Evolutionary conservation across 1,284 basidiomycete genomes (phyloP).

Genomic region (Mycosarcoma mackinlayi): DNA sequence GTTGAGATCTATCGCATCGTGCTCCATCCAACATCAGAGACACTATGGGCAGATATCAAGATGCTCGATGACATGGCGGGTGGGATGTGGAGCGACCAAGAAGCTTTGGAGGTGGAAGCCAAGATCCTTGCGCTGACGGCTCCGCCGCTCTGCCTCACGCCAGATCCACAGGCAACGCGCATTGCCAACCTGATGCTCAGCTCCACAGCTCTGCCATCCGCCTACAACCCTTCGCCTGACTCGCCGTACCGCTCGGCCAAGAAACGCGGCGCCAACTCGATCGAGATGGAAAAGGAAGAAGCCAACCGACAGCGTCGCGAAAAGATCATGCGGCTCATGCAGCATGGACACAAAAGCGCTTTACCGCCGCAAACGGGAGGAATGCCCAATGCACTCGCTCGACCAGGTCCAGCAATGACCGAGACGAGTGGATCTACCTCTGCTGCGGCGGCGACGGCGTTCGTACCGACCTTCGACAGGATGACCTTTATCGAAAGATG

Average conservation of each 20-base stretch:
- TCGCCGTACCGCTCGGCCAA: conserved; percentile 44
- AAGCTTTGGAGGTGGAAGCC: conserved; percentile 62
- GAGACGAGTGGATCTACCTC: conserved; percentile 3
- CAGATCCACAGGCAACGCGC: conserved; percentile 60
- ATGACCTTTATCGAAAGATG: conserved; percentile 60
- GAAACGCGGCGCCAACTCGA: conserved; percentile 53
- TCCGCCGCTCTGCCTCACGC: conserved; percentile 63
- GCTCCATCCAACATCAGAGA: conserved; percentile 60
- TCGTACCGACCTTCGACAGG: conserved; percentile 55
- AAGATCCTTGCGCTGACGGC: conserved; percentile 60
- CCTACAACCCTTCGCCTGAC: conserved; percentile 40
- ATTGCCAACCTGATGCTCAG: conserved; percentile 65
- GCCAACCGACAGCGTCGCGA: conserved; percentile 47
- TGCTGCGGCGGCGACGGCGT: conserved; percentile 26
- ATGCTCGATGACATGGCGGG: conserved; percentile 58
- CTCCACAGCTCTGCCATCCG: conserved; percentile 55
- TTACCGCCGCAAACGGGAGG: conserved; percentile 6
- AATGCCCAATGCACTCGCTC: not conserved
- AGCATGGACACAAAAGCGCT: conserved; percentile 45
- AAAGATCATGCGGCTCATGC: conserved; percentile 65
- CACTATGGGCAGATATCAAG: conserved; percentile 62
- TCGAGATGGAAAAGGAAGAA: conserved; percentile 58
- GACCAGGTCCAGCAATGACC: conserved; percentile 6
- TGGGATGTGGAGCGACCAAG: conserved; percentile 62
- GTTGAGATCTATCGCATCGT: conserved; percentile 63